Percentiles rank a stretch among this genome's conserved stretches.
Conservation (phyloP, 257 asterid species). For the Solanum bulbocastanum region DNA sequence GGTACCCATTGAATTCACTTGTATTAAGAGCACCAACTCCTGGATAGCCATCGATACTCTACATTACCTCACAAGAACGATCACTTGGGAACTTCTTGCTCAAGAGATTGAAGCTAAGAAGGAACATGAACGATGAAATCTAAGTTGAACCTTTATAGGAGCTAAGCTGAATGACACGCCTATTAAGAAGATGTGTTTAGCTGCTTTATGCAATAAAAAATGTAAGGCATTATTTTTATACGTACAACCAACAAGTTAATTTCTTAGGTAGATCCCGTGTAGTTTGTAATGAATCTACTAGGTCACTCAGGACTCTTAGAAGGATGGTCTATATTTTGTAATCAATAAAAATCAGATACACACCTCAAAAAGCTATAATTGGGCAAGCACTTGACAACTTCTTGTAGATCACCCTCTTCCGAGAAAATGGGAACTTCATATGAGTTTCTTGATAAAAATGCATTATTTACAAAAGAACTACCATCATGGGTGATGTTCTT, state of each 20-base stretch:
- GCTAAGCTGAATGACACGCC: not conserved
- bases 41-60: not conserved
- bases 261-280: not conserved
- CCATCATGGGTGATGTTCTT: no score
- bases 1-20: no score
- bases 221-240: not conserved
- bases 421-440: not conserved
- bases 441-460: no score
- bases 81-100: not conserved
- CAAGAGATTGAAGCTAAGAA: not conserved
- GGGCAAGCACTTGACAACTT: not conserved
- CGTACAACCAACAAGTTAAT: not conserved
- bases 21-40: not conserved
- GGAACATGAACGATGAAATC: not conserved
- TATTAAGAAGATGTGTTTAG: no score
- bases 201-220: not conserved
- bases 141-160: not conserved
- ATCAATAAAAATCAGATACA: no score
- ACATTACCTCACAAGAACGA: not conserved
- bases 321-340: not conserved
- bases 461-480: no score
- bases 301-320: not conserved
- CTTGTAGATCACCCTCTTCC: not conserved
- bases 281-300: not conserved
- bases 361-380: not conserved